phyloP scores from a whole-genome alignment of 2,329 filamentous ascomycete genomes.

The Pleurostoma richardsiae region DNA sequence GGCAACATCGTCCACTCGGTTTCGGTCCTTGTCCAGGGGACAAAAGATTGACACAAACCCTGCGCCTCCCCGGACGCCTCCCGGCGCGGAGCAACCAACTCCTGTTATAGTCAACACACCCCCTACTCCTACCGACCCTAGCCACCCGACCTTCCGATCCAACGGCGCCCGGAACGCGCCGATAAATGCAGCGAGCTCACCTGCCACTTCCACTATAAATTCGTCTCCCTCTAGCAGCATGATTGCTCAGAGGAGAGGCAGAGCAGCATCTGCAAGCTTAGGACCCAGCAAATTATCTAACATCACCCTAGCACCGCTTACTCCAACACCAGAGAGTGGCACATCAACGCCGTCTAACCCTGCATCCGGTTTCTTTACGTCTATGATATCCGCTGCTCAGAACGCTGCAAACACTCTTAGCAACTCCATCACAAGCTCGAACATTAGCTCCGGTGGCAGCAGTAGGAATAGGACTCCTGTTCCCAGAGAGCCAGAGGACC shows the following conservation, averaged over 20 bases:
- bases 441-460: slow-evolving; percentile 47
- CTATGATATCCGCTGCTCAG: slow-evolving; percentile 87
- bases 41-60: slow-evolving; percentile 21
- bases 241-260: slow-evolving; percentile 59
- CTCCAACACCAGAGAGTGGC: slow-evolving; percentile 69
- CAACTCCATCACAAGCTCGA: slow-evolving; percentile 67
- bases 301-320: slow-evolving; percentile 65
- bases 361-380: slow-evolving; percentile 81
- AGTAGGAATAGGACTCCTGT: slow-evolving; percentile 22
- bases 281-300: slow-evolving; percentile 85
- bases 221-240: slow-evolving; percentile 64
- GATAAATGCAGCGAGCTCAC: slow-evolving; percentile 21
- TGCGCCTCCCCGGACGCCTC: slow-evolving; percentile 41
- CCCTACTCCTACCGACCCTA: slow-evolving; percentile 54
- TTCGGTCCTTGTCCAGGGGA: slow-evolving; percentile 20
- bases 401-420: slow-evolving; percentile 77
- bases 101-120: slow-evolving; percentile 62
- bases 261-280: slow-evolving; percentile 49
- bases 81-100: slow-evolving; percentile 33
- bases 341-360: slow-evolving; percentile 39
- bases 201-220: slow-evolving; percentile 32
- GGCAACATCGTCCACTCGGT: slow-evolving; percentile 11
- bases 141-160: slow-evolving; percentile 16
- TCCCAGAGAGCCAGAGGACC: slow-evolving; percentile 21
- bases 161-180: slow-evolving; percentile 13